phyloP scores from a whole-genome alignment of 179 eudicot species.

The Corrigiola litoralis region DNA sequence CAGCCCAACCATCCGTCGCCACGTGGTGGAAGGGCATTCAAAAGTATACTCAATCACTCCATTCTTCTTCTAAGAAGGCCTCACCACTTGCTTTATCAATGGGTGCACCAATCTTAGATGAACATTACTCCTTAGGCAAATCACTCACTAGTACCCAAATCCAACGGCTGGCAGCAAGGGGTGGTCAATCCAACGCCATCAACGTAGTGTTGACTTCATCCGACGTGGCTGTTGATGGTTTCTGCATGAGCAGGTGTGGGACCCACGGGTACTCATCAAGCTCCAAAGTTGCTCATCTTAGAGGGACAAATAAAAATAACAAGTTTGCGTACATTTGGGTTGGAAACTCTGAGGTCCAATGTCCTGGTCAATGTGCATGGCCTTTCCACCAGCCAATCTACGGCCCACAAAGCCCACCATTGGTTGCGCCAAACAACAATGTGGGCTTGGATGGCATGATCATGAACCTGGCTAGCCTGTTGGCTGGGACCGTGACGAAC shows the following conservation, averaged over 20 bases:
- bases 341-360: constrained; percentile 29
- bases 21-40: constrained; percentile 28
- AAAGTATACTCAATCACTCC: neutral
- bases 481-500: constrained; percentile 38
- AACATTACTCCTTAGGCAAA: constrained; percentile 27
- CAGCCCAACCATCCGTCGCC: constrained; percentile 28
- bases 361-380: constrained; percentile 33
- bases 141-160: constrained; percentile 15
- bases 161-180: constrained; percentile 8
- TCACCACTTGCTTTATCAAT: neutral
- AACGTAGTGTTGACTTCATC: constrained; percentile 29
- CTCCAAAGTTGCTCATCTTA: neutral
- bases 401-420: constrained; percentile 36
- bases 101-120: constrained; percentile 23
- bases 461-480: constrained; percentile 26
- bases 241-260: constrained; percentile 30
- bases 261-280: constrained; percentile 20
- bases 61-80: neutral
- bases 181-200: constrained; percentile 10
- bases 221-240: constrained; percentile 25
- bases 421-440: constrained; percentile 28
- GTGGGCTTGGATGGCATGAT: constrained; percentile 31
- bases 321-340: constrained; percentile 29
- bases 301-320: neutral
- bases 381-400: constrained; percentile 36